phyloP scores from a whole-genome alignment of 2,329 filamentous ascomycete genomes.

The Xylariales sp. region DNA sequence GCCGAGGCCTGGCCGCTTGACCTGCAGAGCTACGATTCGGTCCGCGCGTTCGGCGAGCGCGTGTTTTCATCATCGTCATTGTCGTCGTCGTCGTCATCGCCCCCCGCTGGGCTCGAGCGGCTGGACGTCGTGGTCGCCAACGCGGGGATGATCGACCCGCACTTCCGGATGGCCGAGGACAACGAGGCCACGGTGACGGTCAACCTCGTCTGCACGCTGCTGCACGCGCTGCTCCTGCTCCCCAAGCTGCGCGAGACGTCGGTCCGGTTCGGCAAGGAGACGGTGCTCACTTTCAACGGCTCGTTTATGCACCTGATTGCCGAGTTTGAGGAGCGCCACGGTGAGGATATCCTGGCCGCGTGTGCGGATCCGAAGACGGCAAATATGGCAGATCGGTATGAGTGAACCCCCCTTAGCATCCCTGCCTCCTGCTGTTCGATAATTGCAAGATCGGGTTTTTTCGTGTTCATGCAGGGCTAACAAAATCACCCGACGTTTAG shows the following conservation, averaged over 20 bases:
- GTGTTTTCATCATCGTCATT: too few relatives aligned
- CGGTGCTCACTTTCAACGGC: neutral
- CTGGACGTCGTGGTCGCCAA: constrained; percentile 5
- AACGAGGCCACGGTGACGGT: constrained; percentile 28
- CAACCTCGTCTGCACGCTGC: constrained; percentile 40
- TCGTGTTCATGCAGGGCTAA: too few relatives aligned
- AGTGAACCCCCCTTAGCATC: too few relatives aligned
- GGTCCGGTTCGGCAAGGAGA: constrained; percentile 17
- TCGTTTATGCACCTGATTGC: neutral
- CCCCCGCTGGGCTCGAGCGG: constrained; percentile 5
- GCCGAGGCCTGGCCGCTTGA: constrained; percentile 2
- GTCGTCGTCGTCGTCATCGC: too few relatives aligned
- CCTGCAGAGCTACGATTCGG: neutral
- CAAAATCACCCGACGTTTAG: too few relatives aligned
- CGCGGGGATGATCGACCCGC: neutral
- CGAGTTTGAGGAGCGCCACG: neutral
- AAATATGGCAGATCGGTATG: too few relatives aligned
- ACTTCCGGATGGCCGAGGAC: neutral
- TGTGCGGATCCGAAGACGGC: too few relatives aligned
- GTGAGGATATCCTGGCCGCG: neutral
- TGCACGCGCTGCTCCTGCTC: constrained; percentile 36
- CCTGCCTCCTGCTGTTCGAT: too few relatives aligned
- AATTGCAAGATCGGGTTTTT: too few relatives aligned
- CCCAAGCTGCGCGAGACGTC: constrained; percentile 33
- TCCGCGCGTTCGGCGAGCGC: neutral